Conservation (phyloP, 2,329 filamentous ascomycete species). For the Trichoderma harzianum region DNA sequence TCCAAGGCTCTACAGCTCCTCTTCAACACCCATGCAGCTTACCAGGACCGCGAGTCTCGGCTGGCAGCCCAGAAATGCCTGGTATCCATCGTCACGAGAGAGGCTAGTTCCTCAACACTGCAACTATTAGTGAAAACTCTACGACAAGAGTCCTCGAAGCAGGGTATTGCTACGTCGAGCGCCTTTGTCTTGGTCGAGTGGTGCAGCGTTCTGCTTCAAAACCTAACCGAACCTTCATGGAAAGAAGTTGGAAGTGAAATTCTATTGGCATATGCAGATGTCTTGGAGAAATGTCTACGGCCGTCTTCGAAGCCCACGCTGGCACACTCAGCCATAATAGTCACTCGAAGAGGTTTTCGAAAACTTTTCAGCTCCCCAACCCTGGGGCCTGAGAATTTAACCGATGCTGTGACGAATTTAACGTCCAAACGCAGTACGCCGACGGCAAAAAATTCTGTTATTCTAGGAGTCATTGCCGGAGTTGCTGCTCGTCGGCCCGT, state of each 20-base stretch:
- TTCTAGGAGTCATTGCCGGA: conserved; percentile 83
- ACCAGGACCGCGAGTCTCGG: conserved; percentile 80
- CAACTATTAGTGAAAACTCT: conserved; percentile 64
- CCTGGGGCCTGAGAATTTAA: conserved; percentile 57
- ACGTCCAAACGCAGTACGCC: conserved; percentile 64
- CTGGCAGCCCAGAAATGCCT: conserved; percentile 81
- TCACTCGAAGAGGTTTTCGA: conserved; percentile 76
- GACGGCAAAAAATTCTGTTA: conserved; percentile 66
- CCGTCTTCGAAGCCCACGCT: conserved; percentile 62
- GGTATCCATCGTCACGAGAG: conserved; percentile 58
- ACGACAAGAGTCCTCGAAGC: conserved; percentile 70
- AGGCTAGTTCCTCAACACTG: conserved; percentile 54
- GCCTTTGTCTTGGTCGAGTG: conserved; percentile 90
- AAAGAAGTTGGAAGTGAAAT: conserved; percentile 62
- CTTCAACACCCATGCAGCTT: conserved; percentile 83
- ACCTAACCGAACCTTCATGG: conserved; percentile 63
- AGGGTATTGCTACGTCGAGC: conserved; percentile 71
- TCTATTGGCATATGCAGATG: conserved; percentile 65
- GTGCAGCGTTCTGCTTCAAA: conserved; percentile 76
- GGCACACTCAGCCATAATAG: conserved; percentile 68
- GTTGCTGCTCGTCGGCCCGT: conserved; percentile 71
- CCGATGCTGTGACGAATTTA: conserved; percentile 61
- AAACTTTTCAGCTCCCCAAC: conserved; percentile 62
- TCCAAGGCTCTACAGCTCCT: conserved; percentile 64
- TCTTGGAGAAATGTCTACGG: conserved; percentile 73